Percentiles rank a stretch among this genome's conserved stretches.
Evolutionary conservation across 2,329 filamentous ascomycete species (phyloP).

Genomic region (Cercospora sojina): DNA sequence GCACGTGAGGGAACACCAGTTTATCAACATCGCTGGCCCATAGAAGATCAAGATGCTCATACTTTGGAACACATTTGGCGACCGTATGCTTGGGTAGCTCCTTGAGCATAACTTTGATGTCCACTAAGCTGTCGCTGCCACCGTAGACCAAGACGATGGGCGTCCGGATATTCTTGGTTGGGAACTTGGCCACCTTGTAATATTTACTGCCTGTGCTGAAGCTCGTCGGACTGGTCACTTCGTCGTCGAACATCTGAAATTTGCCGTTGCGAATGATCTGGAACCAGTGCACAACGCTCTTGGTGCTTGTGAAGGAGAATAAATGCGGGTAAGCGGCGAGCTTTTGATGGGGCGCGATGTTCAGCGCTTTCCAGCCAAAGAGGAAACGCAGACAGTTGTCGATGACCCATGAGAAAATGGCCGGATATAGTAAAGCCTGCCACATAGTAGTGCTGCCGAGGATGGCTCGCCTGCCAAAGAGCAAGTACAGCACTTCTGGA

Average conservation of each 20-base stretch:
- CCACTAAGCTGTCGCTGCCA: slow-evolving; percentile 87
- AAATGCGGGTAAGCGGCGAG: slow-evolving; percentile 92
- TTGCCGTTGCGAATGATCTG: slow-evolving; percentile 95
- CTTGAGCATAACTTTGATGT: slow-evolving; percentile 87
- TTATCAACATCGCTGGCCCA: slow-evolving; percentile 85
- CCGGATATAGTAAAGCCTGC: slow-evolving; percentile 93
- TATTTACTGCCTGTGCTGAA: slow-evolving; percentile 73
- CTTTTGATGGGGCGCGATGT: slow-evolving; percentile 85
- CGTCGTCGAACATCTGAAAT: slow-evolving; percentile 99
- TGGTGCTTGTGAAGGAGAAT: slow-evolving; percentile 95
- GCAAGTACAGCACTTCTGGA: slow-evolving; percentile 84
- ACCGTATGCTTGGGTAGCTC: slow-evolving; percentile 83
- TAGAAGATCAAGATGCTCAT: slow-evolving; percentile 94
- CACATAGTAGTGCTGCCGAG: slow-evolving; percentile 93
- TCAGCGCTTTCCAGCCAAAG: slow-evolving; percentile 84
- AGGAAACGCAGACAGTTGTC: slow-evolving; percentile 78
- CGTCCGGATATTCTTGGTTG: slow-evolving; percentile 94
- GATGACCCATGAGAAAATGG: slow-evolving; percentile 84
- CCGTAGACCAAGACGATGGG: slow-evolving; percentile 93
- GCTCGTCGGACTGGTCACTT: slow-evolving; percentile 74
- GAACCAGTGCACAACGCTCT: slow-evolving; percentile 98
- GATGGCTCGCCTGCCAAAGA: slow-evolving; percentile 89
- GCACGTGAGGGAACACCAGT: slow-evolving; percentile 87
- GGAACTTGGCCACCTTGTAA: slow-evolving; percentile 94
- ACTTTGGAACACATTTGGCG: slow-evolving; percentile 83